Evolutionary conservation across 2,329 filamentous ascomycete species (phyloP), one percentile per base, ranked within the genome.

Genomic region (Fusarium fujikuroi): DNA sequence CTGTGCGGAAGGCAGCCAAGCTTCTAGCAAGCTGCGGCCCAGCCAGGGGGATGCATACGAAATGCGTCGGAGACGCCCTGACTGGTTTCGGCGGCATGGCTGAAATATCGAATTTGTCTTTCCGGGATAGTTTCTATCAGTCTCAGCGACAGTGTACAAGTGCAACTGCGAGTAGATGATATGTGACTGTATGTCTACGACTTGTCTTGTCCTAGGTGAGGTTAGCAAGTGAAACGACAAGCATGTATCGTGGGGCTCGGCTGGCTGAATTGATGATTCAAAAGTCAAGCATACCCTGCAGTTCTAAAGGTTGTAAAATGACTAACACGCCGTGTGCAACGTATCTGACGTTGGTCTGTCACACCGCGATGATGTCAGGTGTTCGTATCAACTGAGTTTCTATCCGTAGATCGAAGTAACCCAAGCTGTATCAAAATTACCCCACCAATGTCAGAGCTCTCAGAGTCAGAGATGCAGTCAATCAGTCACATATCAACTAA

Each of bases 41-140:
- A 4, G 91, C 85, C 11, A 98, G 88, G 3, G 95, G 92, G 58
- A 95, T 84, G 80, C 91, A 93, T 52, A 95, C 84, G 79, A 95
- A 95, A 81, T 95, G 93, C 8, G 93, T 95, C 30, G 91, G 85
- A 16, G 83, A 81, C 14, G 85, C 82, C 66, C 71, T 80, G 54
- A 77, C 76, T 62, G 84, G 79, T 83, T 84, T 85, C 12, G 66
- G 70, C 25, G 66, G 70, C 70, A 73, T 73, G 28, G 21, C 49
- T 28, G 12, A 23, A 23, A 50, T 61, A 32, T 50, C 46, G 28
- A 42, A 23, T 23, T 21, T 5, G 43, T 18, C 25, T 47, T 25
- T 44, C 19, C 44, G 11, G 14, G 14, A 25, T 15, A 39, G 23
- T 28, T 32, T 23, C 21, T 21, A 34, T 34, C 15, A 46, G 32